Conservation (phyloP, 768 basidiomycete genomes). For the Boletus vinaceobasis region DNA sequence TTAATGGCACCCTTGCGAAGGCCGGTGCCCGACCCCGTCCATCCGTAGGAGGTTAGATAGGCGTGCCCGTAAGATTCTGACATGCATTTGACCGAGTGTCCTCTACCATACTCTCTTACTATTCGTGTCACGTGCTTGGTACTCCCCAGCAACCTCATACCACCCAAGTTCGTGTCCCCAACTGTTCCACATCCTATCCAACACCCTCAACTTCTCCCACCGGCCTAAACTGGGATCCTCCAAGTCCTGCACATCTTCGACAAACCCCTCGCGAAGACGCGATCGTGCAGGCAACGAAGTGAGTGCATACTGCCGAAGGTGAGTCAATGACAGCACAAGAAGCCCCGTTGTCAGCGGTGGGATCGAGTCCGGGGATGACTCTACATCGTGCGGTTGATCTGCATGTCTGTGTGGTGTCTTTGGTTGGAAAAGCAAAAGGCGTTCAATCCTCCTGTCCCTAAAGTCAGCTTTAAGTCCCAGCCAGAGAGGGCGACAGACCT, state of each 20-base stretch:
- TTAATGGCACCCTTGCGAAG: constrained; percentile 80
- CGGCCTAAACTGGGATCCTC: constrained; percentile 69
- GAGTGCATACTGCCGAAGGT: constrained; percentile 64
- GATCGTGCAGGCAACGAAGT: constrained; percentile 53
- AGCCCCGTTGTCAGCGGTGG: constrained; percentile 68
- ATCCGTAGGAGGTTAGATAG: constrained; percentile 79
- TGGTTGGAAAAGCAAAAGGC: constrained; percentile 56
- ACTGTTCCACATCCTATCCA: constrained; percentile 86
- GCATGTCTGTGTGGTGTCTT: constrained; percentile 18
- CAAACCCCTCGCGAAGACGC: constrained; percentile 68
- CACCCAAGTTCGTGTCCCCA: constrained; percentile 75
- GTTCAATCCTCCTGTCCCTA: constrained; percentile 56
- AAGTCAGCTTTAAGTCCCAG: constrained; percentile 5
- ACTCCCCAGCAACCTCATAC: constrained; percentile 32
- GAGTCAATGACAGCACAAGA: constrained; percentile 65
- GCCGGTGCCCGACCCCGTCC: constrained; percentile 82
- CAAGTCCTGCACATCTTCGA: constrained; percentile 81
- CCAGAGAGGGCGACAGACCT: constrained; percentile 39
- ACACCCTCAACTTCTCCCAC: constrained; percentile 69
- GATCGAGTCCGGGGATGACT: constrained; percentile 15
- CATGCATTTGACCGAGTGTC: constrained; percentile 3
- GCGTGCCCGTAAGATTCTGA: constrained; percentile 44
- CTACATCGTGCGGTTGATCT: not conserved
- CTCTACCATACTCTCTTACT: not conserved
- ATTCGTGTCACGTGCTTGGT: constrained; percentile 8